Percentiles rank a stretch among this genome's conserved stretches.
Evolutionary conservation across 139 green algal genomes (phyloP).

Genomic region (Coccomyxa sp.): DNA sequence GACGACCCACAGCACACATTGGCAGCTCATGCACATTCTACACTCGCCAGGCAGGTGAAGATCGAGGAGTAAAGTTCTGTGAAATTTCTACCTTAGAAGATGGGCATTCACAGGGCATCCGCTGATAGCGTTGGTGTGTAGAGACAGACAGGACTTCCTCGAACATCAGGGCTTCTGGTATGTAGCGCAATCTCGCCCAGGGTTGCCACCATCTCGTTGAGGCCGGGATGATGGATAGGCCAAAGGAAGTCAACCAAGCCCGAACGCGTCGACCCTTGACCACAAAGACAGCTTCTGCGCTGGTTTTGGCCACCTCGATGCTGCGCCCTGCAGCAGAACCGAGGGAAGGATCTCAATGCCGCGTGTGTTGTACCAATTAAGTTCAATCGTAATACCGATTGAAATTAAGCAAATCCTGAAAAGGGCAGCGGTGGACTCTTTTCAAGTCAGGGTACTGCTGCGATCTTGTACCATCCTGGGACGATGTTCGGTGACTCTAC

Average conservation of each 20-base stretch:
- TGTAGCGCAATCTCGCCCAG: background rate
- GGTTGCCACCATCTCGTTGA: background rate
- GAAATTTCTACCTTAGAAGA: too few relatives aligned
- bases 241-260: background rate
- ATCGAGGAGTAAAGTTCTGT: background rate
- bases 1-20: background rate
- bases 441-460: too few relatives aligned
- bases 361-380: too few relatives aligned
- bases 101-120: background rate
- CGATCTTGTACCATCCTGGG: too few relatives aligned
- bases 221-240: background rate
- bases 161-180: conserved; percentile 27
- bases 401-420: too few relatives aligned
- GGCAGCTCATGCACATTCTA: background rate
- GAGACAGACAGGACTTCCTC: conserved; percentile 44
- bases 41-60: background rate
- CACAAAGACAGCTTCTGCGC: background rate
- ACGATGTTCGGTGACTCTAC: too few relatives aligned
- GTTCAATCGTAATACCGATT: too few relatives aligned
- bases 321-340: background rate
- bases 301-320: background rate
- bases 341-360: too few relatives aligned
- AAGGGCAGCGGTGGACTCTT: too few relatives aligned
- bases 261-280: background rate
- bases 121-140: conserved; percentile 2